A percentile compares a stretch with the other conserved stretches of the same genome.
phyloP scores from a whole-genome alignment of 2,329 filamentous ascomycete species.

The Penicillium concentricum region DNA sequence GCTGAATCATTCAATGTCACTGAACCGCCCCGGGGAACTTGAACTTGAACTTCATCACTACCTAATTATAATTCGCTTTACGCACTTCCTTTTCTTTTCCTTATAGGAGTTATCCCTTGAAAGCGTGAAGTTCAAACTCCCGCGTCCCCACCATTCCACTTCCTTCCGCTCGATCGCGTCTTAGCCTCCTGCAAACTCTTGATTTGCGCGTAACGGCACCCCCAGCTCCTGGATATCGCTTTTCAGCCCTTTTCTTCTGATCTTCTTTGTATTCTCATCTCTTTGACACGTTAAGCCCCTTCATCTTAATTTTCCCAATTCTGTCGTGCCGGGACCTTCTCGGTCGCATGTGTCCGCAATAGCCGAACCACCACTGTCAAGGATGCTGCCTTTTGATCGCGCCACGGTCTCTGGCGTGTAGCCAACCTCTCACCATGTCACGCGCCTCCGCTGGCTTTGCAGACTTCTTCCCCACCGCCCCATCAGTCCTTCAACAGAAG shows the following conservation, averaged over 20 bases:
- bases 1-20: not conserved
- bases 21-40: not conserved
- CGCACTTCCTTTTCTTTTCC: not conserved
- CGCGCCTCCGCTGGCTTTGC: conserved; percentile 78
- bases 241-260: not conserved
- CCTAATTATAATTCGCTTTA: not conserved
- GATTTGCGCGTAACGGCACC: conserved; percentile 15
- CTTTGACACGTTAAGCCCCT: not conserved
- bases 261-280: not conserved
- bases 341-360: conserved; percentile 24
- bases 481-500: conserved; percentile 58
- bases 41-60: not conserved
- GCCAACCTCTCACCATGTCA: conserved; percentile 65
- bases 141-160: conserved; percentile 14
- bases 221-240: not conserved
- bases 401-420: conserved; percentile 40
- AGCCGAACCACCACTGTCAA: conserved; percentile 27
- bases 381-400: conserved; percentile 42
- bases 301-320: conserved; percentile 1
- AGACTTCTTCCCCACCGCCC: conserved; percentile 81
- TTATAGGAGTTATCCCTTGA: conserved; percentile 8
- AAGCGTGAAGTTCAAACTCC: conserved; percentile 8
- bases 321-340: conserved; percentile 9
- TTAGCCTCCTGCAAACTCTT: conserved; percentile 14
- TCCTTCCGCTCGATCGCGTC: conserved; percentile 14